phyloP scores from a whole-genome alignment of 2,329 filamentous ascomycete genomes.

The Clarireedia paspali region DNA sequence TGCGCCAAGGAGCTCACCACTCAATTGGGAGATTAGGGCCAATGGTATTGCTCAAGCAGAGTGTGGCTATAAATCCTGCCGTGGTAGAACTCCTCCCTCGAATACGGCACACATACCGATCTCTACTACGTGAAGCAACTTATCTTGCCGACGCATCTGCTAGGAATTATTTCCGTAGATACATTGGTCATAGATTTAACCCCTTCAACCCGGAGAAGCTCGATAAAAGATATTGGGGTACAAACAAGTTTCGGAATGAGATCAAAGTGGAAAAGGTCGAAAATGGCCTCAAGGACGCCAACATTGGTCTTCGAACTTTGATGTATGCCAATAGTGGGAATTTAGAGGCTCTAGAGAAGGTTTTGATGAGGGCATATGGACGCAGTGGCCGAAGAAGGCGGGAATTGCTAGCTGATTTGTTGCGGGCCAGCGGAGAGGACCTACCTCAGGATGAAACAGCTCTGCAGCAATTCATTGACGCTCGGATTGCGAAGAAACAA shows the following conservation, averaged over 20 bases:
- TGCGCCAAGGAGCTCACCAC: too few relatives aligned
- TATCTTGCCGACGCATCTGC: constrained; percentile 48
- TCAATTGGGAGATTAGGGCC: too few relatives aligned
- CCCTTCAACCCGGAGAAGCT: background rate
- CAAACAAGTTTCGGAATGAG: background rate
- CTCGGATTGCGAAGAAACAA: background rate
- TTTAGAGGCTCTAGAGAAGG: constrained; percentile 36
- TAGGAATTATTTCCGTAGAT: constrained; percentile 35
- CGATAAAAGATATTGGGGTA: background rate
- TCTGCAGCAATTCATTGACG: constrained; percentile 30
- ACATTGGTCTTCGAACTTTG: constrained; percentile 38
- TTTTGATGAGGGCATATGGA: constrained; percentile 46
- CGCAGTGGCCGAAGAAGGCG: constrained; percentile 44
- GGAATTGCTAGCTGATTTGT: constrained; percentile 37
- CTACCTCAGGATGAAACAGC: constrained; percentile 35
- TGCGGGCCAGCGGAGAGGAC: constrained; percentile 22
- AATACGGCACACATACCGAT: constrained; percentile 43
- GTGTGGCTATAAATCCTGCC: too few relatives aligned
- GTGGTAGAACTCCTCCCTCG: background rate
- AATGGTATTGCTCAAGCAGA: too few relatives aligned
- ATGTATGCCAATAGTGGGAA: constrained; percentile 48
- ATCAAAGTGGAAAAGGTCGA: background rate
- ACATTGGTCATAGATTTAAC: constrained; percentile 42
- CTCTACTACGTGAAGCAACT: constrained; percentile 51
- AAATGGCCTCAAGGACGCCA: constrained; percentile 33